These are phyloP conservation scores for Pyrenophora teres DNA, from an alignment of 2,329 filamentous ascomycete genomes.

Conservation along the genomic window DNA sequence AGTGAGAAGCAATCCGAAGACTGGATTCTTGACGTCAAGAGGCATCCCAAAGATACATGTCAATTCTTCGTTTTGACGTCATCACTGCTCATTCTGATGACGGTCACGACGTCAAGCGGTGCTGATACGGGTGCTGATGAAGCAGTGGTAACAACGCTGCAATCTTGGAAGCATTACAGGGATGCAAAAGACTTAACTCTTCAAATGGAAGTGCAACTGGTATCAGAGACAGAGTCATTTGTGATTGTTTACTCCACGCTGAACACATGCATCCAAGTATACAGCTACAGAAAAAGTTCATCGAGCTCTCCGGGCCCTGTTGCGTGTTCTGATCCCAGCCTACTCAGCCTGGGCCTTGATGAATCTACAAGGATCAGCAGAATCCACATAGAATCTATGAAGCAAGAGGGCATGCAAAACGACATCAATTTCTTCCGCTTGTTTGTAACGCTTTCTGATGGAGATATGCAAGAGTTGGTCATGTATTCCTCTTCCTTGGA, in stretches of 20 bases:
- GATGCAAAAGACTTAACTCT: constrained; percentile 59
- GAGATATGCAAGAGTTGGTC: constrained; percentile 34
- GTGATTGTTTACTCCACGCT: constrained; percentile 42
- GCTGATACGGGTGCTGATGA: constrained; percentile 19
- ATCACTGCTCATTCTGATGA: constrained; percentile 56
- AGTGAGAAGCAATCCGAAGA: constrained; percentile 30
- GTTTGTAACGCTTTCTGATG: constrained; percentile 25
- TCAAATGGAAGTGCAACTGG: constrained; percentile 36
- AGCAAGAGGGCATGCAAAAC: constrained; percentile 25
- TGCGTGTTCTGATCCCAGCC: constrained; percentile 34
- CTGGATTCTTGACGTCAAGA: constrained; percentile 64
- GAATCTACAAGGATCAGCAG: constrained; percentile 14
- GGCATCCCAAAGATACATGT: constrained; percentile 53
- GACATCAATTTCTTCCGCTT: constrained; percentile 36
- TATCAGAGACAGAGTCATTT: constrained; percentile 35
- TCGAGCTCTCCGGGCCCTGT: constrained; percentile 11
- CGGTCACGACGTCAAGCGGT: constrained; percentile 44
- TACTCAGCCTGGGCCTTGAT: constrained; percentile 22
- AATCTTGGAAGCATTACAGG: constrained; percentile 61
- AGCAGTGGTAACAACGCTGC: constrained; percentile 45
- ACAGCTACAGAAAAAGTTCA: constrained; percentile 27
- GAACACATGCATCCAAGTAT: constrained; percentile 38
- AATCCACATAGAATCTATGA: constrained; percentile 27
- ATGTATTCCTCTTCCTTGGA: constrained; percentile 14
- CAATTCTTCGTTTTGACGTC: constrained; percentile 66